phyloP scores from a whole-genome alignment of 108 stramenopile species.

The Schizochytrium sp. region DNA sequence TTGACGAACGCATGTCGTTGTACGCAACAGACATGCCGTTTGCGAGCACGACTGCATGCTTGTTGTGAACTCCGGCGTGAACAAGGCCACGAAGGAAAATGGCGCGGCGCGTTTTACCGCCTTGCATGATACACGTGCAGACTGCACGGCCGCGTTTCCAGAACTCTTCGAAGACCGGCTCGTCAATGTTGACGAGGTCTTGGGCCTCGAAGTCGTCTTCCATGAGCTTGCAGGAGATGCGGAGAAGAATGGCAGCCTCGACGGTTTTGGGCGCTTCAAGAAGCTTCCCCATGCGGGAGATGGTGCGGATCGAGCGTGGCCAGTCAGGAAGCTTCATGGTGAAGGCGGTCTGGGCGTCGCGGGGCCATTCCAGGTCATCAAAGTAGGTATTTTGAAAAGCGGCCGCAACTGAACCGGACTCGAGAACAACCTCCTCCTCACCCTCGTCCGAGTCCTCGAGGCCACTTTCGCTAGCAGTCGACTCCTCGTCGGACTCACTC shows the following conservation, averaged over 20 bases:
- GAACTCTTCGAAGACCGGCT: neutral
- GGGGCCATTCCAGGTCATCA: neutral
- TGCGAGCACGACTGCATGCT: neutral
- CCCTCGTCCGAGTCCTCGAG: neutral
- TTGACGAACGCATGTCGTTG: neutral
- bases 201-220: neutral
- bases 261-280: neutral
- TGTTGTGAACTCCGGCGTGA: neutral
- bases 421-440: neutral
- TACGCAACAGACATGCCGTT: neutral
- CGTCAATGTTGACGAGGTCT: neutral
- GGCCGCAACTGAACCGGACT: neutral
- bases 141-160: neutral
- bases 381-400: neutral
- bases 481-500: too few relatives aligned
- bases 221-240: neutral
- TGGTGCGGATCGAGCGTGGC: neutral
- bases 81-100: neutral
- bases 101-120: neutral
- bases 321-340: neutral
- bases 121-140: neutral
- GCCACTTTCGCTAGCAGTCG: too few relatives aligned
- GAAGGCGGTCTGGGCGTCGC: neutral
- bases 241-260: neutral
- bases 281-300: neutral